phyloP scores from a whole-genome alignment of 2,329 filamentous ascomycete species.

The Xylaria sp. region DNA sequence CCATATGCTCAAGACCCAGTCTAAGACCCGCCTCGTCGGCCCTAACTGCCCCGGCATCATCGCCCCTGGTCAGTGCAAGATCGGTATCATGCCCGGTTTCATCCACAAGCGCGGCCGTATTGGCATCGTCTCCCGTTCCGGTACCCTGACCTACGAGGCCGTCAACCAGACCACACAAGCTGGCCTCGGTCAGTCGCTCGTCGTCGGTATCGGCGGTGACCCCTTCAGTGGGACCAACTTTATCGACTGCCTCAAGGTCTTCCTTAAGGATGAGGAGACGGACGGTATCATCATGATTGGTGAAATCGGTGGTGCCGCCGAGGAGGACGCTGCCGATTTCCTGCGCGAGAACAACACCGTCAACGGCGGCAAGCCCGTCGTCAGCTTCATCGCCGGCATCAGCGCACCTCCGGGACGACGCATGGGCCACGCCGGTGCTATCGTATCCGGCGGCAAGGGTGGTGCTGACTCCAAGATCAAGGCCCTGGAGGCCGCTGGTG shows the following conservation, averaged over 20 bases:
- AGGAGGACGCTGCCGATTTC: conserved; percentile 98
- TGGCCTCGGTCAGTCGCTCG: conserved; percentile 95
- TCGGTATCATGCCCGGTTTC: conserved; percentile 99
- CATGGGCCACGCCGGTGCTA: conserved; percentile 99
- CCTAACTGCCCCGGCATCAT: conserved; percentile 99
- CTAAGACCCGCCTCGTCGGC: conserved; percentile 94
- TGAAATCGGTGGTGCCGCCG: conserved; percentile 96
- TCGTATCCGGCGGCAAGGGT: conserved; percentile 97
- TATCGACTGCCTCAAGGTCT: conserved; percentile 98
- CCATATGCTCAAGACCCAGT: conserved; percentile 96
- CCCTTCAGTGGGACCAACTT: conserved; percentile 99
- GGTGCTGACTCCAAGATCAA: conserved; percentile 98
- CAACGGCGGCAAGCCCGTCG: conserved; percentile 89
- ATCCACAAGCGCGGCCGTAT: conserved; percentile 99
- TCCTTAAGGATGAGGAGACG: conserved; percentile 94
- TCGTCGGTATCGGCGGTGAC: conserved; percentile 98
- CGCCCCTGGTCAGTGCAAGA: conserved; percentile 96
- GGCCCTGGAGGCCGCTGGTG: conserved; percentile 91
- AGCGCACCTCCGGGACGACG: conserved; percentile 94
- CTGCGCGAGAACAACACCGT: conserved; percentile 89
- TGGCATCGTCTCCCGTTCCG: conserved; percentile 97
- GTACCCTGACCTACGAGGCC: conserved; percentile 98
- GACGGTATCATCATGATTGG: conserved; percentile 99
- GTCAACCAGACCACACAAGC: conserved; percentile 99
- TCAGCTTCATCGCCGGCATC: conserved; percentile 98